Conservation (phyloP, 2,329 filamentous ascomycete genomes). For the Microsporum audouinii region DNA sequence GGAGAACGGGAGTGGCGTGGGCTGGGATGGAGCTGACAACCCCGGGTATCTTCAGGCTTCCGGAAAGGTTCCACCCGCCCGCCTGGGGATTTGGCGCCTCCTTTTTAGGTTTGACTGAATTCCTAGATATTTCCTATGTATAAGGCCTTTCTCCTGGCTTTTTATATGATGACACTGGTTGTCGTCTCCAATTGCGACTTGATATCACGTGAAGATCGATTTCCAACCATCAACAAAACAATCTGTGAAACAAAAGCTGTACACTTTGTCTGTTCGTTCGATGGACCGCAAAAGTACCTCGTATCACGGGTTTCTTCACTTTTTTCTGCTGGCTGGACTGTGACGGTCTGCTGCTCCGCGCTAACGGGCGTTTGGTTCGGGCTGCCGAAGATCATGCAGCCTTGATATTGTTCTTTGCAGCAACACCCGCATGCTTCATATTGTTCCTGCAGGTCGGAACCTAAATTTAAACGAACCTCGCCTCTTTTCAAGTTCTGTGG, state of each 20-base stretch:
- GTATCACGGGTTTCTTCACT: not conserved
- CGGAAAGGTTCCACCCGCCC: not conserved
- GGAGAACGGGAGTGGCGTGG: not conserved
- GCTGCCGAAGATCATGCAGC: conserved; percentile 4
- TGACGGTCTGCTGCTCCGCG: not conserved
- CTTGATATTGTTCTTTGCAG: conserved; percentile 14
- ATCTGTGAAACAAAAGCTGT: not conserved
- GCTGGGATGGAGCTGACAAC: not conserved
- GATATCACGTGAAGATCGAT: not conserved
- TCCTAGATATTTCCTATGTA: too few relatives aligned
- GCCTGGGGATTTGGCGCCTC: not conserved
- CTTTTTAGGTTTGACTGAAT: not conserved
- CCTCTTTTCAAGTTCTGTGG: not conserved
- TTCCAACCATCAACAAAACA: not conserved
- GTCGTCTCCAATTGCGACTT: not conserved
- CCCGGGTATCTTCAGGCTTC: not conserved
- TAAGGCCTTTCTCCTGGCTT: too few relatives aligned
- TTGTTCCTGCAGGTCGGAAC: not conserved
- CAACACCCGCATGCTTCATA: not conserved
- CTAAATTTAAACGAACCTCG: not conserved
- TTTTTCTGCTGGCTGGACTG: not conserved
- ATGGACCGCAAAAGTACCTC: not conserved
- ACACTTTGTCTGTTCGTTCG: not conserved
- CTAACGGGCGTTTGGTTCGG: not conserved
- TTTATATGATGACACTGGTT: not conserved